phyloP scores from a whole-genome alignment of 2,329 filamentous ascomycete species.

The Colletotrichum cuscutae region DNA sequence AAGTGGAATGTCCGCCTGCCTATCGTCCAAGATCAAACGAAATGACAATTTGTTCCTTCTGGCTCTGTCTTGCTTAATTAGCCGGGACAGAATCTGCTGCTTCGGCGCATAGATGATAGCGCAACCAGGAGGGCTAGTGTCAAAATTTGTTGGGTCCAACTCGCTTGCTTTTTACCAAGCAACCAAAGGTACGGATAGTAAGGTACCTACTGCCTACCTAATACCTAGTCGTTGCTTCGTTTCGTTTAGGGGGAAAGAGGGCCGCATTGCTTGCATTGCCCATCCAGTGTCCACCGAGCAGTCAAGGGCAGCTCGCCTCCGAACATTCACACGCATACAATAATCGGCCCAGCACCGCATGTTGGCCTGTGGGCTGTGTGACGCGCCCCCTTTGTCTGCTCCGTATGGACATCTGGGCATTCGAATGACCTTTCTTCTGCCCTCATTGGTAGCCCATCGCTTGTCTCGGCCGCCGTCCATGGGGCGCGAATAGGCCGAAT shows the following conservation, averaged over 20 bases:
- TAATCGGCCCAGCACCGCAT: conserved; percentile 20
- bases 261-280: not conserved
- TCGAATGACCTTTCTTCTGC: conserved; percentile 16
- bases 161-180: not conserved
- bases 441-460: conserved; percentile 14
- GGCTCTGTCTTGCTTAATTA: not conserved
- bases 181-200: not conserved
- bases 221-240: conserved; percentile 2
- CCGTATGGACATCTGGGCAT: not conserved
- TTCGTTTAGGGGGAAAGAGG: conserved; percentile 14
- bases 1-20: not conserved
- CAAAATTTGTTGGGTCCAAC: conserved; percentile 30
- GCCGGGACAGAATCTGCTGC: not conserved
- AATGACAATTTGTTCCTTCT: not conserved
- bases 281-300: not conserved
- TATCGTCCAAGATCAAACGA: not conserved
- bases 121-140: conserved; percentile 15
- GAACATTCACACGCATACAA: not conserved
- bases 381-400: not conserved
- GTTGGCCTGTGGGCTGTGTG: not conserved
- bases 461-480: conserved; percentile 1
- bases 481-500: conserved; percentile 3
- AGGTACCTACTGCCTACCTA: not conserved
- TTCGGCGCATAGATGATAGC: not conserved
- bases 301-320: not conserved